Conservation (phyloP, 495 filamentous ascomycete genomes). For the Aspergillus conjunctus region DNA sequence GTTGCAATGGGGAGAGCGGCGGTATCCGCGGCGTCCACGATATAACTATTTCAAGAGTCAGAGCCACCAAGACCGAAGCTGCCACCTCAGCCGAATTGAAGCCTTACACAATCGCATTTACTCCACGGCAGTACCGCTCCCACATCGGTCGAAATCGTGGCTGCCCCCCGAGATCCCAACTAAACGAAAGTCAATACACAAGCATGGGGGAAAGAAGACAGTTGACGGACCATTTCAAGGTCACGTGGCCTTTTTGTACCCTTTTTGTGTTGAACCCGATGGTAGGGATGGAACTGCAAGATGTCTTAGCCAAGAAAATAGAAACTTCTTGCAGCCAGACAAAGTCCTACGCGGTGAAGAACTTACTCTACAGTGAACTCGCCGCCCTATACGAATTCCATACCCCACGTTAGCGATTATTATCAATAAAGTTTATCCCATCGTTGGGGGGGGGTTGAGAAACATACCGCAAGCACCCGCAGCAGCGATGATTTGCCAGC, state of each 20-base stretch:
- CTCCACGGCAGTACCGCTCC: constrained; percentile 96
- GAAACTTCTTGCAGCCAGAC: constrained; percentile 5
- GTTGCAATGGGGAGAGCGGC: constrained; percentile 81
- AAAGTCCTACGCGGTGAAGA: constrained; percentile 20
- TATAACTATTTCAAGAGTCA: constrained; percentile 62
- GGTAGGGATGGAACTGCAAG: constrained; percentile 88
- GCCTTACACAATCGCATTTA: constrained; percentile 91
- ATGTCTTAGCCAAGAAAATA: constrained; percentile 41
- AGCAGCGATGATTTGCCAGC: constrained; percentile 96
- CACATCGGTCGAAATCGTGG: constrained; percentile 98
- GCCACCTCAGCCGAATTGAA: neutral
- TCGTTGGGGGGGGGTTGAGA: constrained; percentile 7
- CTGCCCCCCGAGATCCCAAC: constrained; percentile 97
- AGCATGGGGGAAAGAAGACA: neutral
- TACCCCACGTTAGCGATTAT: constrained; percentile 29
- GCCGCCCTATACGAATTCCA: constrained; percentile 66
- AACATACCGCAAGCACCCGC: constrained; percentile 87
- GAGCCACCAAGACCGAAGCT: constrained; percentile 6
- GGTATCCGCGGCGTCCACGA: constrained; percentile 88
- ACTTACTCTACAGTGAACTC: constrained; percentile 99
- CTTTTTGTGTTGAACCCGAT: constrained; percentile 99
- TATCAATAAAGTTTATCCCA: constrained; percentile 1
- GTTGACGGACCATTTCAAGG: constrained; percentile 79
- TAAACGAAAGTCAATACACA: constrained; percentile 36
- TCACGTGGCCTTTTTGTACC: constrained; percentile 97